Evolutionary conservation across 2,329 filamentous ascomycete genomes (phyloP).

Genomic region (Fusarium continuum): DNA sequence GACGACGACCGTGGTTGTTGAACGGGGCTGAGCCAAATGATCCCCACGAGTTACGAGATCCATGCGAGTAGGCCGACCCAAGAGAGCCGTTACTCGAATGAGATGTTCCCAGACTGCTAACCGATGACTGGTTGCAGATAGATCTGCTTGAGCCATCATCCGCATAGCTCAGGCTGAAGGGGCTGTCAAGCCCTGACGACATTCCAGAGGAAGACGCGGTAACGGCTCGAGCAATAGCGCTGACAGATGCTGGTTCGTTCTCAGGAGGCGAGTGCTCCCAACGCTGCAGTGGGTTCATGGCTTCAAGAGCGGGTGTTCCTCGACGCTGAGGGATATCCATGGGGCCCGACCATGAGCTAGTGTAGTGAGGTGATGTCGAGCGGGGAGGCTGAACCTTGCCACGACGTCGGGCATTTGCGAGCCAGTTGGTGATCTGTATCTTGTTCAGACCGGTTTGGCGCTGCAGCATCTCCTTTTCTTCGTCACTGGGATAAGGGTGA

Average conservation of each 20-base stretch:
- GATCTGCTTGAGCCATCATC: conserved; percentile 70
- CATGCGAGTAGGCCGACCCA: conserved; percentile 67
- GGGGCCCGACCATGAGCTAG: conserved; percentile 65
- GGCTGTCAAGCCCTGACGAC: conserved; percentile 66
- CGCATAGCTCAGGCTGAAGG: conserved; percentile 65
- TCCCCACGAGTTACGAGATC: conserved; percentile 65
- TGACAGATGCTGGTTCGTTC: conserved; percentile 68
- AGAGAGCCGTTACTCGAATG: conserved; percentile 68
- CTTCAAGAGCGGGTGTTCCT: conserved; percentile 63
- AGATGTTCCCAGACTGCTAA: conserved; percentile 68
- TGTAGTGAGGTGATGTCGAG: conserved; percentile 74
- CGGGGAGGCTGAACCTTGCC: conserved; percentile 78
- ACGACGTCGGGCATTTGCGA: conserved; percentile 86
- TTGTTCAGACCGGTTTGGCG: conserved; percentile 81
- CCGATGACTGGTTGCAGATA: conserved; percentile 66
- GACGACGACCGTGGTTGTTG: conserved; percentile 56
- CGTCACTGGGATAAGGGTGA: conserved; percentile 88
- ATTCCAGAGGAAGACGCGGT: conserved; percentile 61
- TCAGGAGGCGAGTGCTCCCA: conserved; percentile 68
- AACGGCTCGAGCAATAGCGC: conserved; percentile 66
- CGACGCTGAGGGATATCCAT: conserved; percentile 77
- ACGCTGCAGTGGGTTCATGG: conserved; percentile 66
- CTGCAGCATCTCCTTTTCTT: conserved; percentile 84
- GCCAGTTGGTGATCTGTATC: conserved; percentile 89
- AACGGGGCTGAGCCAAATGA: conserved; percentile 59